Conservation (phyloP, 1,139 yeast species). For the Blastobotrys elegans region DNA sequence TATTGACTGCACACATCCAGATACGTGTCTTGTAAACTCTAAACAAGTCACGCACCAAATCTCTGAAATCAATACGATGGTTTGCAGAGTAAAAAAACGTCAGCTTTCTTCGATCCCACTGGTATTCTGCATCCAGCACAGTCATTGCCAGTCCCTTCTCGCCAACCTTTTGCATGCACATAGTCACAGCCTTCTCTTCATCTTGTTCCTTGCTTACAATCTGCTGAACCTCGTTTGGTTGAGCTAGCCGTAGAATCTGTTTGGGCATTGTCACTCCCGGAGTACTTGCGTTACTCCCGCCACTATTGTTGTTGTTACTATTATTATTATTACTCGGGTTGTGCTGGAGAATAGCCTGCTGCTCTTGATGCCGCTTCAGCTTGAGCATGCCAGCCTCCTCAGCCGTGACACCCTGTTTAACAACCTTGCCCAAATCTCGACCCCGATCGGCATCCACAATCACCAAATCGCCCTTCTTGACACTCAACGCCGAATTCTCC, state of each 20-base stretch:
- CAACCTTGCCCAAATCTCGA: constrained; percentile 77
- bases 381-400: constrained; percentile 81
- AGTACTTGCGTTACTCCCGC: constrained; percentile 25
- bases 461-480: constrained; percentile 71
- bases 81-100: constrained; percentile 84
- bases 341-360: constrained; percentile 54
- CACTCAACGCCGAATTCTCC: constrained; percentile 43
- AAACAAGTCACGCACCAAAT: constrained; percentile 84
- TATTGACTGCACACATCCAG: constrained; percentile 85
- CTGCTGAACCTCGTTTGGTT: constrained; percentile 54
- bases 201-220: constrained; percentile 57
- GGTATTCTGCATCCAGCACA: constrained; percentile 79
- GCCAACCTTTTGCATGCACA: constrained; percentile 54
- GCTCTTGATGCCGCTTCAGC: constrained; percentile 72
- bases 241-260: constrained; percentile 68
- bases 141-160: constrained; percentile 44
- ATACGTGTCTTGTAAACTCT: constrained; percentile 92
- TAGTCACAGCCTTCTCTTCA: constrained; percentile 66
- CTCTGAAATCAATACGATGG: constrained; percentile 87
- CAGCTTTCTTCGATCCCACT: constrained; percentile 88
- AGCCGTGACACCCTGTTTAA: constrained; percentile 57
- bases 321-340: constrained; percentile 20
- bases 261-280: constrained; percentile 55
- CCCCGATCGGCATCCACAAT: constrained; percentile 98
- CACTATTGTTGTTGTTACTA: background rate